Percentiles rank a stretch among this genome's conserved stretches.
These are phyloP conservation scores for Tetrahymena borealis DNA, from an alignment of 73 alveolate genomes.

Conservation along the genomic window DNA sequence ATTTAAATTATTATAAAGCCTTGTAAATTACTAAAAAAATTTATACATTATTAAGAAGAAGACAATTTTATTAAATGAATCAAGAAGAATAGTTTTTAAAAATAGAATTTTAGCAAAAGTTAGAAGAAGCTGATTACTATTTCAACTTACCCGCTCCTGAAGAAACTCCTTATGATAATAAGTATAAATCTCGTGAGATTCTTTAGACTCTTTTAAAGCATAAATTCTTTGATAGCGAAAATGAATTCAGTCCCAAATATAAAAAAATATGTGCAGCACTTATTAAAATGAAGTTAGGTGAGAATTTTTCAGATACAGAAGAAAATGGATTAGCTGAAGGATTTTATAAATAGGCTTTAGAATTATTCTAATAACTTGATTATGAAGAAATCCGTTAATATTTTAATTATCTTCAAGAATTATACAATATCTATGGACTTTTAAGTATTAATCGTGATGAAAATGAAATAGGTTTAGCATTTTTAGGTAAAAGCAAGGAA, in stretches of 20 bases:
- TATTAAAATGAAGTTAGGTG: constrained; percentile 56
- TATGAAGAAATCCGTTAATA: constrained; percentile 53
- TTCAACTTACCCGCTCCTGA: constrained; percentile 6
- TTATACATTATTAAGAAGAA: background rate
- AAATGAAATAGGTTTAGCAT: constrained; percentile 83
- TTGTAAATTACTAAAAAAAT: background rate
- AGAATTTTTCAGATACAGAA: constrained; percentile 71
- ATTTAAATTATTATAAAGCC: too few species aligned
- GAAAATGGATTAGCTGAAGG: constrained; percentile 56
- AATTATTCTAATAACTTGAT: constrained; percentile 32
- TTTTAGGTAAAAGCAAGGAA: constrained; percentile 81
- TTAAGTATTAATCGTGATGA: constrained; percentile 84
- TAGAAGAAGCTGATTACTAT: constrained; percentile 6
- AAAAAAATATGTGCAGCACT: constrained; percentile 9
- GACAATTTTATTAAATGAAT: background rate
- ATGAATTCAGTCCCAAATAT: background rate
- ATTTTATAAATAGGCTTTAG: background rate
- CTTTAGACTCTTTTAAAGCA: constrained; percentile 36
- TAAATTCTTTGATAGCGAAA: background rate
- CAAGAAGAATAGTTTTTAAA: background rate
- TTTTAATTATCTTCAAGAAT: constrained; percentile 69
- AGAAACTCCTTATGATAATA: constrained; percentile 57
- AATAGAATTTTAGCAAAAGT: background rate
- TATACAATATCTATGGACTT: constrained; percentile 88
- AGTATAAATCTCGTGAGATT: constrained; percentile 67